Base-by-base conservation (phyloP, 169 alveolate species). In the Cryptosporidium muris region DNA sequence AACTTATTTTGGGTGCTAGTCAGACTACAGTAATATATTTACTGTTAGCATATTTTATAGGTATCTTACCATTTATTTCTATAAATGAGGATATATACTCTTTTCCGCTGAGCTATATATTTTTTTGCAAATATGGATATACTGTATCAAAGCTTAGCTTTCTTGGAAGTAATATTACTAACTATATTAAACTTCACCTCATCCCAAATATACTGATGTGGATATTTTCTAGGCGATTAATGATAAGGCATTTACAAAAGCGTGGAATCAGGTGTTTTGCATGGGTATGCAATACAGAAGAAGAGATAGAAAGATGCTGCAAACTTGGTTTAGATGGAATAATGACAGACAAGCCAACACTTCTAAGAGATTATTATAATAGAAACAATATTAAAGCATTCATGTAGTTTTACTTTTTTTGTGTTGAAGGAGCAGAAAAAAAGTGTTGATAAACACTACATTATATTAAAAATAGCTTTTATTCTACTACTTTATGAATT, bases 241-340 rank as follows among this genome's bases (percentile, higher is more conserved):
- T 74, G 16, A 74, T 74, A 37, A 74, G 47, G 8, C 85, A 74
- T 45, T 58, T 74, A 56, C 85, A 74, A 25, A 74, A 74, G 47
- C 54, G 85, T 12, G 85, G 85, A 25, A 74, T 74, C 14, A 38
- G 85, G 5, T 74, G 85, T 74, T 74, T 74, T 54, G 85, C 85
- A 25, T 74, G 85, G 85, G 85, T 74, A 11, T 74, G 85, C 45
- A 74, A 74, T 62, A 74, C 54, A n/a, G 49, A 34, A 11, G 64
- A 74, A n/a, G 85, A 74, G 60, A 47, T 74, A 40, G 42, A 74
- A 37, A 58, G 54, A 56, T 74, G 85, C 52, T 42, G 37, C 2
- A 68, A 74, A 14, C 64, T 74, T 34, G 85, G 25, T 14, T 58
- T 74, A 51, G 85, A 74, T 74, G 85, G 85, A 16, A 74, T 74